A percentile compares a stretch with the other conserved stretches of the same genome.
Conservation (phyloP, 2,329 filamentous ascomycete species). For the Aureobasidium sp. region DNA sequence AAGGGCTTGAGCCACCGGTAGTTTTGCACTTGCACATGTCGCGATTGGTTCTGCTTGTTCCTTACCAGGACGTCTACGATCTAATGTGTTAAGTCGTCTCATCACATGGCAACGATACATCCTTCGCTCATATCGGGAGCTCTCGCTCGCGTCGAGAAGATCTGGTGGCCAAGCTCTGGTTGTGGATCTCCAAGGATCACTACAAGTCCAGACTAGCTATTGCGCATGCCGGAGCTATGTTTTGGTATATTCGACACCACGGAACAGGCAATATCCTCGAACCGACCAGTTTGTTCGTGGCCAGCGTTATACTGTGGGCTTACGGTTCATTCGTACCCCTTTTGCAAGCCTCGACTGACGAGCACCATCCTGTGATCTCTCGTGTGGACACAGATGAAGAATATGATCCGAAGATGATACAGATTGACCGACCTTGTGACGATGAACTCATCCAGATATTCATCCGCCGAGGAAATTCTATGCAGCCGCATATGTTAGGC, state of each 20-base stretch:
- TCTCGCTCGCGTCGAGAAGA: slow-evolving; percentile 7
- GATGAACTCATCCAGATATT: slow-evolving; percentile 20
- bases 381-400: neutral
- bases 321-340: slow-evolving; percentile 15
- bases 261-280: slow-evolving; percentile 13
- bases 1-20: slow-evolving; percentile 13
- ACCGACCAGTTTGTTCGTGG: slow-evolving; percentile 13
- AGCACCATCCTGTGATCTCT: neutral
- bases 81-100: slow-evolving; percentile 6
- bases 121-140: neutral
- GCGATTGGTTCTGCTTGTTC: slow-evolving; percentile 14
- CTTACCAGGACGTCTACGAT: slow-evolving; percentile 12
- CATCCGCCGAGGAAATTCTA: slow-evolving; percentile 16
- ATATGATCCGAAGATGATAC: slow-evolving; percentile 16
- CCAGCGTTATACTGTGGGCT: slow-evolving; percentile 14
- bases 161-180: slow-evolving; percentile 11
- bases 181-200: slow-evolving; percentile 16
- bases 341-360: slow-evolving; percentile 3
- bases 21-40: slow-evolving; percentile 15
- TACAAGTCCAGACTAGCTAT: slow-evolving; percentile 15
- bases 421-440: slow-evolving; percentile 18
- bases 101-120: neutral
- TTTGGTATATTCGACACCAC: slow-evolving; percentile 16
- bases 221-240: slow-evolving; percentile 15
- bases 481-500: slow-evolving; percentile 17